Evolutionary conservation across 2,329 filamentous ascomycete genomes (phyloP).

Genomic region (Coniochaeta pulveracea): DNA sequence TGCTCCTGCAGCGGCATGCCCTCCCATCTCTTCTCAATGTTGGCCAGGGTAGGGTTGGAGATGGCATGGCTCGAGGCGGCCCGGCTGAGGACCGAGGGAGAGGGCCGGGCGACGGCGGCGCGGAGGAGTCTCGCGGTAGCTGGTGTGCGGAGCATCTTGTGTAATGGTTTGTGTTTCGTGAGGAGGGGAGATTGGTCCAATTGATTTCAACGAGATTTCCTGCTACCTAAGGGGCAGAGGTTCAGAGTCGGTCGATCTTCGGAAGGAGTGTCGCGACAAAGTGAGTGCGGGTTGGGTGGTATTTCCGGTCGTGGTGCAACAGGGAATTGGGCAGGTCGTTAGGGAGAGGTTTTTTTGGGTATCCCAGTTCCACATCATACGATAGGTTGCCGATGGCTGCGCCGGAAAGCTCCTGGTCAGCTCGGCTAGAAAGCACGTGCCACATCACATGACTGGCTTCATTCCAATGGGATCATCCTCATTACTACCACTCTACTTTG

Average conservation of each 20-base stretch:
- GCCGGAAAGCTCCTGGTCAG: slow-evolving; percentile 2
- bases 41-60: slow-evolving; percentile 92
- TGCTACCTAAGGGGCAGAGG: slow-evolving; percentile 1
- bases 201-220: slow-evolving; percentile 9
- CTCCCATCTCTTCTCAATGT: slow-evolving; percentile 99
- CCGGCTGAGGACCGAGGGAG: slow-evolving; percentile 22
- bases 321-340: slow-evolving; percentile 1
- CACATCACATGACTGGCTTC: slow-evolving; percentile 3
- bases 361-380: slow-evolving; percentile 1
- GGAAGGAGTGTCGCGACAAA: background rate
- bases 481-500: too few relatives aligned
- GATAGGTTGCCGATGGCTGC: slow-evolving; percentile 1
- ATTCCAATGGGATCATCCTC: too few relatives aligned
- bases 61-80: slow-evolving; percentile 76
- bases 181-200: slow-evolving; percentile 15
- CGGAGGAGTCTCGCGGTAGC: slow-evolving; percentile 37
- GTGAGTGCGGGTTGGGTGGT: background rate
- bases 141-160: slow-evolving; percentile 42
- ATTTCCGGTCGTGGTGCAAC: background rate
- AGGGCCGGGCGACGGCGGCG: slow-evolving; percentile 28
- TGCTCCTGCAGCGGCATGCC: slow-evolving; percentile 96
- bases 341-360: slow-evolving; percentile 4
- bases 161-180: slow-evolving; percentile 12
- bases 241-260: background rate
- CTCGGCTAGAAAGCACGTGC: background rate